Percentiles rank a stretch among this genome's conserved stretches.
Evolutionary conservation across 1,284 basidiomycete genomes (phyloP).

Genomic region (Sporisorium graminicola): DNA sequence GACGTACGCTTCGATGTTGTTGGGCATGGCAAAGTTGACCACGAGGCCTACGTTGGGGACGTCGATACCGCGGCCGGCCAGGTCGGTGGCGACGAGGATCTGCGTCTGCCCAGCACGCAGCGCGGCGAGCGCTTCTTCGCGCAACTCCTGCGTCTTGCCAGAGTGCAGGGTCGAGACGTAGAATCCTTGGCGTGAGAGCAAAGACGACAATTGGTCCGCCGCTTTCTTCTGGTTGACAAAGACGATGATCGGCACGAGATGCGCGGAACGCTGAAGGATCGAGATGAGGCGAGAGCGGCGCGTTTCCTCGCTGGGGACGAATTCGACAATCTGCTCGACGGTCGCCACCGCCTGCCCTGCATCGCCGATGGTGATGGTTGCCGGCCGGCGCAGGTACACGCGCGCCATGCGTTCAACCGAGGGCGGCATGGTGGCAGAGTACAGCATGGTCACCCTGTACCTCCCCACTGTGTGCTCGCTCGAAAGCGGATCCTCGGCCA

Average conservation of each 20-base stretch:
- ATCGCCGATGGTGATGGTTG: constrained; percentile 96
- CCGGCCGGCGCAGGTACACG: constrained; percentile 91
- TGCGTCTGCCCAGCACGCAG: constrained; percentile 86
- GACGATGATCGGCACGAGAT: constrained; percentile 92
- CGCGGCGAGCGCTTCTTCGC: constrained; percentile 88
- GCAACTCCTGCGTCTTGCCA: constrained; percentile 95
- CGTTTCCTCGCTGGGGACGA: constrained; percentile 91
- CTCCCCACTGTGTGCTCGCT: constrained; percentile 43
- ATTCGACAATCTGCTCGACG: constrained; percentile 95
- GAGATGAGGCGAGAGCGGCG: constrained; percentile 91
- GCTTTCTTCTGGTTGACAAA: constrained; percentile 99
- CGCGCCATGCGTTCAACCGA: constrained; percentile 92
- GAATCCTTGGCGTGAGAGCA: constrained; percentile 88
- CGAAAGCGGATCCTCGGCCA: constrained; percentile 65
- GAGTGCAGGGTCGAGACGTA: constrained; percentile 90
- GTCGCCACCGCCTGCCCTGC: constrained; percentile 97
- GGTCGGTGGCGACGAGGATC: constrained; percentile 92
- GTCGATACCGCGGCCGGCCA: constrained; percentile 98
- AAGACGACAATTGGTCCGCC: constrained; percentile 94
- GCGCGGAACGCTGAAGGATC: constrained; percentile 83
- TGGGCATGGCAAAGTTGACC: constrained; percentile 97
- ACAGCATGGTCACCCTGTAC: constrained; percentile 76
- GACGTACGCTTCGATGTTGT: constrained; percentile 94
- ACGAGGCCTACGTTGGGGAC: constrained; percentile 95
- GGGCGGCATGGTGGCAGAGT: constrained; percentile 98